Evolutionary conservation across 108 stramenopile genomes (phyloP).

Genomic region (Cyclotella distinguenda): DNA sequence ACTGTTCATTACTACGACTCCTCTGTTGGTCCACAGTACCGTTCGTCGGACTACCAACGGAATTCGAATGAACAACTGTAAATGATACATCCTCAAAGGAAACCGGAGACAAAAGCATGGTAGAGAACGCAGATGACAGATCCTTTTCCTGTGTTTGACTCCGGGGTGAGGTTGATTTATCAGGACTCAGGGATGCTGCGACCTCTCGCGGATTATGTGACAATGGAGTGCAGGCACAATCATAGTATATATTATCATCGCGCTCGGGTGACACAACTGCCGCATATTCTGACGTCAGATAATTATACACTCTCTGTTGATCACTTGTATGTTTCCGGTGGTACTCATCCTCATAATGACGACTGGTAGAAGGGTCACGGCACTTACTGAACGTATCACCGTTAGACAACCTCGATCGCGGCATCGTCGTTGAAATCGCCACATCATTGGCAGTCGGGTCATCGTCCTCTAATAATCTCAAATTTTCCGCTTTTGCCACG

Average conservation of each 20-base stretch:
- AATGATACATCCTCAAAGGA: slow-evolving; percentile 30
- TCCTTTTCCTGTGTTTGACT: not conserved
- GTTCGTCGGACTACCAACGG: slow-evolving; percentile 6
- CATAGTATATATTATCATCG: not conserved
- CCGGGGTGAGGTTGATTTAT: not conserved
- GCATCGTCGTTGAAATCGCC: not conserved
- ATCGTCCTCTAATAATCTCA: slow-evolving; percentile 9
- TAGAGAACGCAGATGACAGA: slow-evolving; percentile 25
- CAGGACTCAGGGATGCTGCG: not conserved
- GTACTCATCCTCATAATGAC: not conserved
- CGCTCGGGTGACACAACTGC: not conserved
- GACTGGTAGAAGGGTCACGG: slow-evolving; percentile 7
- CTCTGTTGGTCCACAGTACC: not conserved
- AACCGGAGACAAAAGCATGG: slow-evolving; percentile 29
- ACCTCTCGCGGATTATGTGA: not conserved
- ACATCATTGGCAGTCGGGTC: not conserved
- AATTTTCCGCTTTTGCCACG: slow-evolving; percentile 43
- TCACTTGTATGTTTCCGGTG: not conserved
- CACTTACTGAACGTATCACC: not conserved
- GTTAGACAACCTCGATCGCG: not conserved
- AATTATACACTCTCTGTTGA: not conserved
- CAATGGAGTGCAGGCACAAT: not conserved
- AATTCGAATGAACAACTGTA: not conserved
- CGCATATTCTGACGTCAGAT: too few relatives aligned
- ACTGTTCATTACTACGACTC: not conserved